Evolutionary conservation across 2,329 filamentous ascomycete species (phyloP), one percentile per base, ranked within the genome.

Genomic region (Neofusicoccum laricinum): DNA sequence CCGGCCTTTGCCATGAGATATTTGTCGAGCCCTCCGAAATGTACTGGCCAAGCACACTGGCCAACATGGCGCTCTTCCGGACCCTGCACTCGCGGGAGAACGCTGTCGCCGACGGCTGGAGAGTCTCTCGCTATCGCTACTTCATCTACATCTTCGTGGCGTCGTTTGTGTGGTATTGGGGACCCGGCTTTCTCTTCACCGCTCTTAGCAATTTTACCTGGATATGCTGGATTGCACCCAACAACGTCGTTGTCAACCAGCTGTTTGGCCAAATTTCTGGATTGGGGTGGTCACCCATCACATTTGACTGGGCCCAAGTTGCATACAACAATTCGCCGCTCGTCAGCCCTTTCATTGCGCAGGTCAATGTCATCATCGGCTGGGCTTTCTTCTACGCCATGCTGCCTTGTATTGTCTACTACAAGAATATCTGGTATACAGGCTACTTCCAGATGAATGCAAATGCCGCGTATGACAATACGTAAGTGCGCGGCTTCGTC

Each of bases 11-110:
- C 45, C 69, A 70, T 7, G 67, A 70, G 12, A 72, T 72, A 48
- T 55, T 73, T 41, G 64, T 69, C 3, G 69, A 66, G 62, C 86
- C 86, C 3, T 87, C 88, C 0, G 85, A 89, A 10, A 90, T 92
- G 87, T 90, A 92, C 65, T 92, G 89, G 89, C 90, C 90, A 0
- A 82, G 80, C 1, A 89, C 86, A 57, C 79, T 92, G 25, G 88
- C 89, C 61, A 84, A 85, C 4, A 85, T 89, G 7, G 85, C 88
- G 0, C 77, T 92, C 40, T 88, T 92, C 79, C 88, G 88, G 68
- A 88, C 89, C 65, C 88, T 93, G 80, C 90, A 93, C 71, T 89
- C 92, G 68, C 83, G 84, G 68, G 82, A 88, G 66, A 84, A 86
- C 67, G 76, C 76, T 30, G 82, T 83, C 84, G 72, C 85, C 76